phyloP scores from a whole-genome alignment of 257 asterid species.

The Primulina eburnea region DNA sequence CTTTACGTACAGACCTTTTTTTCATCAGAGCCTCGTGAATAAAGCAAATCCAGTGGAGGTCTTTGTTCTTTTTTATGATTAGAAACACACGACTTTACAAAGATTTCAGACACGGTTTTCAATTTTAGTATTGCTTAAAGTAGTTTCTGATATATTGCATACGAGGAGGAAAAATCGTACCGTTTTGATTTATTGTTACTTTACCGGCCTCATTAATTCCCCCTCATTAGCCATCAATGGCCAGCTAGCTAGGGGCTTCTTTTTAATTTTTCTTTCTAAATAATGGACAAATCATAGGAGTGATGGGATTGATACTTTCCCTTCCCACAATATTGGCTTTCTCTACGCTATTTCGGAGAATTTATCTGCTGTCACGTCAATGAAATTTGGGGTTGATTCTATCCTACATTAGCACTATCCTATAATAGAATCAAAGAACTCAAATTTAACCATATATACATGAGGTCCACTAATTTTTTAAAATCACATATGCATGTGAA shows the following conservation, averaged over 20 bases:
- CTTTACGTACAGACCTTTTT: not conserved
- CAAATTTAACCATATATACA: too few species aligned
- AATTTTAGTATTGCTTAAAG: slow-evolving; percentile 35
- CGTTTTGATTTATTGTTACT: slow-evolving; percentile 18
- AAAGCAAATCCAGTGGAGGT: not conserved
- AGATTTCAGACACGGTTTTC: slow-evolving; percentile 39
- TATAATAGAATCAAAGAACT: too few species aligned
- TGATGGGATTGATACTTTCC: not conserved
- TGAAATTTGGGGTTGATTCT: not conserved
- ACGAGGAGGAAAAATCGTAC: slow-evolving; percentile 10
- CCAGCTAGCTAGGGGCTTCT: not conserved
- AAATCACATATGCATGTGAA: too few species aligned
- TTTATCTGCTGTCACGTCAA: too few species aligned
- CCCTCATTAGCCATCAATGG: slow-evolving; percentile 24
- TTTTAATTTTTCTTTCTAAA: too few species aligned
- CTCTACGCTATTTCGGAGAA: not conserved
- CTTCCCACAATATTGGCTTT: not conserved
- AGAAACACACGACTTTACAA: slow-evolving; percentile 26
- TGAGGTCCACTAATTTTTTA: too few species aligned
- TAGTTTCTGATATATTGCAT: slow-evolving; percentile 15
- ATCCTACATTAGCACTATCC: too few species aligned
- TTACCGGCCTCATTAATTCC: slow-evolving; percentile 26
- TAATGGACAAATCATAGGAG: not conserved
- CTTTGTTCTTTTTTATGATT: not conserved
- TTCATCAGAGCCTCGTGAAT: not conserved